These are phyloP conservation scores for Rhynchosporium graminicola DNA, from an alignment of 2,329 filamentous ascomycete species.

Conservation along the genomic window DNA sequence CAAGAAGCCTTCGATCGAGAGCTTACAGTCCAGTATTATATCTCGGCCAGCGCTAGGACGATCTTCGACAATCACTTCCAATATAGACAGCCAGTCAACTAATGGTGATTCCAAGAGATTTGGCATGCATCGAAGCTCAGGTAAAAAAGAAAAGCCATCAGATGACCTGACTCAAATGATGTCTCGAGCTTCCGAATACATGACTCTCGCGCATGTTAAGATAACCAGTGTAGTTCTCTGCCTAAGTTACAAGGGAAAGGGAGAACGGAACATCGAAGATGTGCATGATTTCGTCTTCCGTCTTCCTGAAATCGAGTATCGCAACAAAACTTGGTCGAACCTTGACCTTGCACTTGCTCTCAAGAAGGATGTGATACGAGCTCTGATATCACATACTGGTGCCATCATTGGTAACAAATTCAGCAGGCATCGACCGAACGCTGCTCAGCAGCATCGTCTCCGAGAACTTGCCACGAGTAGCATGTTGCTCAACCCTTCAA, in stretches of 20 bases:
- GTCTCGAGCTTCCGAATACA: constrained; percentile 89
- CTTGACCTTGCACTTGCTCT: constrained; percentile 88
- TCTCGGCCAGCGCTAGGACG: constrained; percentile 35
- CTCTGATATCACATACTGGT: constrained; percentile 90
- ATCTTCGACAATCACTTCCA: constrained; percentile 32
- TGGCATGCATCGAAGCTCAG: constrained; percentile 46
- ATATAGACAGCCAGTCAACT: constrained; percentile 31
- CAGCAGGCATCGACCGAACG: constrained; percentile 80
- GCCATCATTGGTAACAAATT: constrained; percentile 98
- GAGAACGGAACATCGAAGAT: constrained; percentile 93
- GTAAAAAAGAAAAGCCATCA: constrained; percentile 57
- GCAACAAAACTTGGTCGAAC: constrained; percentile 99
- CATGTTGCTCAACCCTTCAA: constrained; percentile 38
- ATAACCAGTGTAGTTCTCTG: constrained; percentile 95
- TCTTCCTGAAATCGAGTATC: constrained; percentile 89
- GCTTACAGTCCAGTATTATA: constrained; percentile 32
- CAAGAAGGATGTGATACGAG: constrained; percentile 92
- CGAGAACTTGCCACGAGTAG: constrained; percentile 78
- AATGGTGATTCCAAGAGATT: constrained; percentile 52
- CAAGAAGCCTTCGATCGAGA: constrained; percentile 40
- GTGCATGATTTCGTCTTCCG: constrained; percentile 98
- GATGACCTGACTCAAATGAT: constrained; percentile 98
- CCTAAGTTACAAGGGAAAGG: constrained; percentile 93
- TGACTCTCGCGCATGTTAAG: constrained; percentile 94
- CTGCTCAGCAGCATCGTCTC: constrained; percentile 74